These are phyloP conservation scores for Boeremia exigua DNA, from an alignment of 2,329 filamentous ascomycete genomes.

Conservation along the genomic window DNA sequence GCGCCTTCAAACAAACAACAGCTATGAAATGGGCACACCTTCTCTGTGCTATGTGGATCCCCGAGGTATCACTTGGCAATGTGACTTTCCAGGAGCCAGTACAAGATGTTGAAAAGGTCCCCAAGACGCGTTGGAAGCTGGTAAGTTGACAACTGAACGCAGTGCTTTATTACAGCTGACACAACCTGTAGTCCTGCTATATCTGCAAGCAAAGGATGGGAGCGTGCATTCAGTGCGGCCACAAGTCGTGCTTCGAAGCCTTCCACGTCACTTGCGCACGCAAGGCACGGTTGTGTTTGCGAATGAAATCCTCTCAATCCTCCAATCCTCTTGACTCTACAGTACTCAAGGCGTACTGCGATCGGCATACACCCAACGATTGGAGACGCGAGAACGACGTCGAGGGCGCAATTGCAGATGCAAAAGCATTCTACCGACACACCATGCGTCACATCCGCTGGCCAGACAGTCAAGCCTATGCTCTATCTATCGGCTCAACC, in stretches of 20 bases:
- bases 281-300: slow-evolving; percentile 83
- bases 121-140: slow-evolving; percentile 90
- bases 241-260: slow-evolving; percentile 95
- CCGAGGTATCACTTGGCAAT: slow-evolving; percentile 93
- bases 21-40: slow-evolving; percentile 96
- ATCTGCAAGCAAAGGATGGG: slow-evolving; percentile 98
- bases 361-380: slow-evolving; percentile 90
- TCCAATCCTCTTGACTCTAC: slow-evolving; percentile 80
- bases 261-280: slow-evolving; percentile 97
- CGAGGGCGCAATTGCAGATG: slow-evolving; percentile 77
- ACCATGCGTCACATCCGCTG: slow-evolving; percentile 89
- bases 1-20: slow-evolving; percentile 97
- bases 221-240: slow-evolving; percentile 96
- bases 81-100: slow-evolving; percentile 98
- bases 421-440: slow-evolving; percentile 86
- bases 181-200: slow-evolving; percentile 70
- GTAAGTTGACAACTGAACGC: slow-evolving; percentile 35
- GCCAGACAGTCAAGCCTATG: slow-evolving; percentile 87
- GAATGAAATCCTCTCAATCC: slow-evolving; percentile 92
- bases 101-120: slow-evolving; percentile 97
- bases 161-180: slow-evolving; percentile 20
- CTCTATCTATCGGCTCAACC: slow-evolving; percentile 77
- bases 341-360: slow-evolving; percentile 91
- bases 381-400: slow-evolving; percentile 88
- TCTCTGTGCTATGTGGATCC: slow-evolving; percentile 97